These are phyloP conservation scores for Claviceps sorghi DNA, from an alignment of 2,329 filamentous ascomycete species.

Conservation along the genomic window DNA sequence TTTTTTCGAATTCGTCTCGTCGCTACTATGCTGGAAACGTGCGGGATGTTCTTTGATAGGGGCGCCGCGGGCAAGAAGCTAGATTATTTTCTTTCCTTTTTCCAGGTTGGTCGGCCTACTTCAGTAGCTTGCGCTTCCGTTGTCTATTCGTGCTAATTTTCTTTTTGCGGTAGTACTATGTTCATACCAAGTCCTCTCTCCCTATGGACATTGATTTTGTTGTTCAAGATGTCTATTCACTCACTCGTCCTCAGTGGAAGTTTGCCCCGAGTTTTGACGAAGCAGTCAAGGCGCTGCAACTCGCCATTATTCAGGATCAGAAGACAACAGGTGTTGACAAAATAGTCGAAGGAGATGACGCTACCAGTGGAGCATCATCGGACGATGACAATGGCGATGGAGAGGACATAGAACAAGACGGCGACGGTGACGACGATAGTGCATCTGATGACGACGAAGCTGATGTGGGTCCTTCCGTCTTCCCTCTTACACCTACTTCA, in stretches of 20 bases:
- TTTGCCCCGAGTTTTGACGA: slow-evolving; percentile 68
- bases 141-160: neutral
- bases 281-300: slow-evolving; percentile 67
- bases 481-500: neutral
- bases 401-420: slow-evolving; percentile 48
- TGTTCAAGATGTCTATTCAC: slow-evolving; percentile 76
- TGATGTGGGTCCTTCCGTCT: slow-evolving; percentile 28
- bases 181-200: slow-evolving; percentile 73
- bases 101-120: slow-evolving; percentile 45
- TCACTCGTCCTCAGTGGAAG: slow-evolving; percentile 87
- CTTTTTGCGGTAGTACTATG: slow-evolving; percentile 57
- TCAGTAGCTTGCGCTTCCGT: neutral
- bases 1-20: slow-evolving; percentile 90
- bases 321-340: slow-evolving; percentile 63
- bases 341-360: slow-evolving; percentile 55
- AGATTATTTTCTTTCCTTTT: slow-evolving; percentile 92
- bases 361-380: slow-evolving; percentile 52
- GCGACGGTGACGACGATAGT: slow-evolving; percentile 46
- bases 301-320: slow-evolving; percentile 82
- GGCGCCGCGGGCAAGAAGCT: slow-evolving; percentile 91
- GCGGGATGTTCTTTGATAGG: slow-evolving; percentile 89
- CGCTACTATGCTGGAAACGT: slow-evolving; percentile 82
- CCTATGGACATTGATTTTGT: slow-evolving; percentile 98
- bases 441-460: slow-evolving; percentile 44
- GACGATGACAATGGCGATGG: slow-evolving; percentile 62